Conservation (phyloP, 2,329 filamentous ascomycete genomes). For the Curvularia sp. region DNA sequence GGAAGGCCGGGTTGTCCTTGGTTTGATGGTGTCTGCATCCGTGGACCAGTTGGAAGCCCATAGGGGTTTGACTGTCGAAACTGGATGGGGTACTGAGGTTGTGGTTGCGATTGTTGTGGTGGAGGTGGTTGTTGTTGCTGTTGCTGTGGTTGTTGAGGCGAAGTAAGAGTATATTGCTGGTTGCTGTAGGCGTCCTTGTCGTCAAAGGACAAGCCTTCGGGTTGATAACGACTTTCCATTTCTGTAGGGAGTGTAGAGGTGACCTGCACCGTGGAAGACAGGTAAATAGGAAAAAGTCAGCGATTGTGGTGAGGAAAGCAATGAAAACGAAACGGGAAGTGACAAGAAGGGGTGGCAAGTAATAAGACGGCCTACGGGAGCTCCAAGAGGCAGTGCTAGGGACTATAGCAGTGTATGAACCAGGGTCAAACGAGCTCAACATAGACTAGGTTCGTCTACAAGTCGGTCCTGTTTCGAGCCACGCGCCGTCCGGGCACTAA, state of each 20-base stretch:
- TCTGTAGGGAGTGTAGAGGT: slow-evolving; percentile 32
- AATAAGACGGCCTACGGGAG: slow-evolving; percentile 33
- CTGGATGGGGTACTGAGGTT: slow-evolving; percentile 23
- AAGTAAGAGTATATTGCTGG: slow-evolving; percentile 24
- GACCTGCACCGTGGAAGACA: slow-evolving; percentile 40
- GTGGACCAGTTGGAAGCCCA: slow-evolving; percentile 23
- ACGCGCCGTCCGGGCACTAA: slow-evolving; percentile 31
- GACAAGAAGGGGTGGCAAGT: slow-evolving; percentile 28
- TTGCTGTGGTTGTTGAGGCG: slow-evolving; percentile 20
- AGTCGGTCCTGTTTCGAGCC: slow-evolving; percentile 40
- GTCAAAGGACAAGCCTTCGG: slow-evolving; percentile 36
- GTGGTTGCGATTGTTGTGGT: slow-evolving; percentile 12
- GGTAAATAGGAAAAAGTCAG: slow-evolving; percentile 25
- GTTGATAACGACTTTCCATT: slow-evolving; percentile 44
- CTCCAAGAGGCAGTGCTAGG: slow-evolving; percentile 25
- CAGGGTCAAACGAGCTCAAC: slow-evolving; percentile 27
- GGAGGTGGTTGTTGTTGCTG: slow-evolving; percentile 8
- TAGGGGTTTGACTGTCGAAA: slow-evolving; percentile 13
- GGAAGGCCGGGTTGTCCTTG: slow-evolving; percentile 26
- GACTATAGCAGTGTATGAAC: slow-evolving; percentile 36
- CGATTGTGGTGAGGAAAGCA: slow-evolving; percentile 22
- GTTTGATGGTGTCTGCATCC: slow-evolving; percentile 24
- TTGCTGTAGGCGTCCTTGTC: slow-evolving; percentile 33
- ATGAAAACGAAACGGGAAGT: slow-evolving; percentile 23
- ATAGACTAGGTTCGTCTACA: slow-evolving; percentile 23